Evolutionary conservation across 805 yeast genomes (phyloP).

Genomic region (Monosporozyma siamensis): DNA sequence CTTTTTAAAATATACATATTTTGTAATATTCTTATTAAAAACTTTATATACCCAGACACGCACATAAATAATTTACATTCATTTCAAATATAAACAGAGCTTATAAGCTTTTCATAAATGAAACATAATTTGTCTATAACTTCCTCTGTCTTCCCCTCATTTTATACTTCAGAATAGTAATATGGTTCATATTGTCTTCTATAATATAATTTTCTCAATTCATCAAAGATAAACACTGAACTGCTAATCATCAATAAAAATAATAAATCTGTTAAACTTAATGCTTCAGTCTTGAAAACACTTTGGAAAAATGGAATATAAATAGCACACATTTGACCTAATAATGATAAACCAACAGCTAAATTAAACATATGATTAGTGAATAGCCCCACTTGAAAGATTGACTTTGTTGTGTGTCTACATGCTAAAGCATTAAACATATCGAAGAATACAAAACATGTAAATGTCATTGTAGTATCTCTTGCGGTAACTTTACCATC

Average conservation of each 20-base stretch:
- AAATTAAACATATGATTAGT: slow-evolving; percentile 84
- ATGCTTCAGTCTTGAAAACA: slow-evolving; percentile 90
- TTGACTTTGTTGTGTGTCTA: slow-evolving; percentile 78
- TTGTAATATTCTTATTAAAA: too few relatives aligned
- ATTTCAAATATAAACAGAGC: too few relatives aligned
- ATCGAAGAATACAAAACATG: slow-evolving; percentile 91
- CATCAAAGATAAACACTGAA: slow-evolving; percentile 80
- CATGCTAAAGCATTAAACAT: slow-evolving; percentile 95
- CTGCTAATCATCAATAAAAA: slow-evolving; percentile 59
- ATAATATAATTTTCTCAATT: slow-evolving; percentile 49
- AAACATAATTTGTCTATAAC: background rate
- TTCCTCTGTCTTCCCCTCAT: too few relatives aligned
- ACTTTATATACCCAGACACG: background rate
- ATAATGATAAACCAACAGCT: slow-evolving; percentile 78
- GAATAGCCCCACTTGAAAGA: slow-evolving; percentile 69
- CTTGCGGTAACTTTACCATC: slow-evolving; percentile 79
- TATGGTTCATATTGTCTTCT: slow-evolving; percentile 17
- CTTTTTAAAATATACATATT: background rate
- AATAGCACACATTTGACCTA: slow-evolving; percentile 90
- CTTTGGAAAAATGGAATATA: slow-evolving; percentile 88
- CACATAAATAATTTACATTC: background rate
- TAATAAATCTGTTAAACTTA: slow-evolving; percentile 58
- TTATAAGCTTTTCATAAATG: too few relatives aligned
- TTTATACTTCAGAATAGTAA: slow-evolving; percentile 8
- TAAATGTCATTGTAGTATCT: slow-evolving; percentile 98